Base-by-base conservation (phyloP, 805 yeast genomes). In the Komagataella pastoris region DNA sequence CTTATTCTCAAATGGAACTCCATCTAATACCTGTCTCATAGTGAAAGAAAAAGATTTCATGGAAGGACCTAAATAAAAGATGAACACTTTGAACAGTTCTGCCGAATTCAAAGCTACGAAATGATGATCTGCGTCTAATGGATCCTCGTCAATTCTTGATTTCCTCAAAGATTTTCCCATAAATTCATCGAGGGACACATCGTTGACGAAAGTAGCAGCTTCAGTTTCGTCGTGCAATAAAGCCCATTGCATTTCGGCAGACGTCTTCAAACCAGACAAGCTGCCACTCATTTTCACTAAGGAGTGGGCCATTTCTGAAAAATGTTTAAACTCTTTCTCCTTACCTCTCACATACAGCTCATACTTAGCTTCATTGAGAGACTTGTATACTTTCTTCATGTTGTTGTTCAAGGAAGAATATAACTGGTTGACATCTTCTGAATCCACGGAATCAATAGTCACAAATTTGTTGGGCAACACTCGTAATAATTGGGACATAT, bases 31-130 rank as follows among this genome's bases (percentile, higher is more conserved):
- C 30, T 79, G 80, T 52, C 78, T 73, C 50, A 85, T 70, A 0
- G 89, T 84, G 58, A 74, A 75, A 1, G 80, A 74, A 56, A 81
- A 80, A 1, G 88, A 79, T 59, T 78, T 79, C 62, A 83, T 72
- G 0, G 90, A 81, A 0, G 95, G 93, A 0, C 89, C 88, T 47
- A 86, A 66, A 57, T 83, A 73, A 55, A 74, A 75, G 1, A 83
- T 81, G 61, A 86, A 86, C 43, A 82, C 59, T 52, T 81, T 81
- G 61, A 85, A 84, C 17, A 85, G 66, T 58, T 81, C 79, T 45
- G 57, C 60, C 45, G 66, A 61, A 46, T 57, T 65, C 45, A 59
- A 58, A 18, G 61, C 66, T 6, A 59, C 56, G 1, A 60, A 52
- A 14, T 60, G 61, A 12, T 62, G 40, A 30, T 30, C 40, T 30